These are phyloP conservation scores for Dictyostelium capitatum DNA, from an alignment of 78 protist genomes.

Conservation along the genomic window DNA sequence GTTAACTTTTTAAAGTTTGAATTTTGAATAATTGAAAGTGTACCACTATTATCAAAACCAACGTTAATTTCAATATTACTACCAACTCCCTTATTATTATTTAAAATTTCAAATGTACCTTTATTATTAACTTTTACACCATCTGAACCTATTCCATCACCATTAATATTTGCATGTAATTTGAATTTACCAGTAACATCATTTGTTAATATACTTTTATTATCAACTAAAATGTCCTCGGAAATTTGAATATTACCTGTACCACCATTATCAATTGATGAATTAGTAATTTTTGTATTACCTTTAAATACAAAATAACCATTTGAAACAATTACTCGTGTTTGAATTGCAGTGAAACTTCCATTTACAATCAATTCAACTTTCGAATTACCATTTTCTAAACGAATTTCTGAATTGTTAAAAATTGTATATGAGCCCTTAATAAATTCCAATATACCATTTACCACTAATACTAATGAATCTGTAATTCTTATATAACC, in stretches of 20 bases:
- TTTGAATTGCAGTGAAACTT: too few species aligned
- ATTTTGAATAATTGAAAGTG: not conserved
- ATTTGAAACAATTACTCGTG: too few species aligned
- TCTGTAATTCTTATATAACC: not conserved
- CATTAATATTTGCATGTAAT: not conserved
- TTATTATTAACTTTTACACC: not conserved
- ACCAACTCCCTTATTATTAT: not conserved
- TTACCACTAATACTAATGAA: not conserved
- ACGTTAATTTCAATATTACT: not conserved
- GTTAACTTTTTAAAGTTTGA: not conserved
- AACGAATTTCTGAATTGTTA: not conserved
- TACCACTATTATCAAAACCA: not conserved
- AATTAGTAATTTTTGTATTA: not conserved
- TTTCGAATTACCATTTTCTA: not conserved
- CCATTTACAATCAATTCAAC: too few species aligned
- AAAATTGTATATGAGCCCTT: not conserved
- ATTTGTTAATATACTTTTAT: not conserved
- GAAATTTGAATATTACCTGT: not conserved
- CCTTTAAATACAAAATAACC: too few species aligned
- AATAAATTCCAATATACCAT: not conserved
- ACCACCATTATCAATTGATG: not conserved
- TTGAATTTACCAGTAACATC: not conserved
- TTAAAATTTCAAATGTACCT: not conserved
- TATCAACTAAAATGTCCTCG: not conserved
- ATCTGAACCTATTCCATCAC: too few species aligned